These are phyloP conservation scores for Plasmodium sp. DNA, from an alignment of 169 alveolate genomes.

Conservation along the genomic window DNA sequence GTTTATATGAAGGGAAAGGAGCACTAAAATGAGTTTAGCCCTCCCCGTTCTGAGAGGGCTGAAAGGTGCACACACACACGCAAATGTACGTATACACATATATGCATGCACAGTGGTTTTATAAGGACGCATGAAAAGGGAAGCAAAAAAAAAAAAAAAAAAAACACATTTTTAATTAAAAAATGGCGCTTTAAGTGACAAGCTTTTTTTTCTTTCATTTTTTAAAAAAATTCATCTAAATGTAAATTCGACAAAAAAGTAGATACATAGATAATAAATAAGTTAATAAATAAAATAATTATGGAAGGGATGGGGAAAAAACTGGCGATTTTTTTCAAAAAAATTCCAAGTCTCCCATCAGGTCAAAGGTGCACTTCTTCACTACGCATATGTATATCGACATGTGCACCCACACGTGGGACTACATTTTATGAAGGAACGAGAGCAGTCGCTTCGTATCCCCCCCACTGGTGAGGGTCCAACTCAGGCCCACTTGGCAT, in stretches of 20 bases:
- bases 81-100: not conserved
- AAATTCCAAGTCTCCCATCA: not conserved
- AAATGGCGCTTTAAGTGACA: not conserved
- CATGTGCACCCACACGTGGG: not conserved
- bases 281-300: not conserved
- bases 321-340: not conserved
- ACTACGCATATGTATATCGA: not conserved
- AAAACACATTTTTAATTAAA: not conserved
- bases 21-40: not conserved
- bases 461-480: not conserved
- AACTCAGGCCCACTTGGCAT: slow-evolving; percentile 51
- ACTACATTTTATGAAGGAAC: not conserved
- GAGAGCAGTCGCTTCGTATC: not conserved
- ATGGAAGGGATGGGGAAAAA: not conserved
- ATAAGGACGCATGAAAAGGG: not conserved
- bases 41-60: not conserved
- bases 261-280: not conserved
- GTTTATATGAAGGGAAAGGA: not conserved
- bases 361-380: not conserved
- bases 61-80: not conserved
- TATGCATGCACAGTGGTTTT: not conserved
- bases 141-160: not conserved
- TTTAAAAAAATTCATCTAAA: not conserved
- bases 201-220: not conserved
- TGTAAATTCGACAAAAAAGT: not conserved